phyloP scores from a whole-genome alignment of 1,284 basidiomycete genomes.

The Naganishia sp. region DNA sequence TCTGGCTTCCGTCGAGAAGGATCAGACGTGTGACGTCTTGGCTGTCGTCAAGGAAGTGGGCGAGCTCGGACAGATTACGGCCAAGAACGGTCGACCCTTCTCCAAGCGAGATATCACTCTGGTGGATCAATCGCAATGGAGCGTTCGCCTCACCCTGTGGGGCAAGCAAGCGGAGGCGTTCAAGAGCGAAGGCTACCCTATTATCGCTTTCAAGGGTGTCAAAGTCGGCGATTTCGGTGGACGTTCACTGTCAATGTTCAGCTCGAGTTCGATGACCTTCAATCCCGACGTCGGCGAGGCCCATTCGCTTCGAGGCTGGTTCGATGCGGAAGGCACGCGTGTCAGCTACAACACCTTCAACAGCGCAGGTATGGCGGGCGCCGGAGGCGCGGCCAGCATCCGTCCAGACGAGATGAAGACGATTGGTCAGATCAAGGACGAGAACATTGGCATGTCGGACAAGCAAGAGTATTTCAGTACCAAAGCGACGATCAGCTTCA shows the following conservation, averaged over 20 bases:
- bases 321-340: conserved; percentile 66
- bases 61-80: conserved; percentile 68
- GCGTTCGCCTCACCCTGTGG: conserved; percentile 89
- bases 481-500: conserved; percentile 83
- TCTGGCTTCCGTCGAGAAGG: conserved; percentile 69
- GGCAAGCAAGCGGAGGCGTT: conserved; percentile 92
- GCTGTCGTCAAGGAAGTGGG: conserved; percentile 79
- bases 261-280: conserved; percentile 69
- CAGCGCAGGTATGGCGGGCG: conserved; percentile 48
- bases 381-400: conserved; percentile 57
- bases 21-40: conserved; percentile 79
- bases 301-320: conserved; percentile 86
- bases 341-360: conserved; percentile 72
- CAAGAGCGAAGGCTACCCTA: conserved; percentile 60
- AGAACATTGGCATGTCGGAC: conserved; percentile 74
- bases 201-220: conserved; percentile 92
- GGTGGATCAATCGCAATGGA: conserved; percentile 79
- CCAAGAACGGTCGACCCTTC: conserved; percentile 65
- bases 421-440: conserved; percentile 78
- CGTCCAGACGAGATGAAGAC: conserved; percentile 72
- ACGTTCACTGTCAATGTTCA: conserved; percentile 72
- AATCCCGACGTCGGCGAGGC: conserved; percentile 89
- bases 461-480: conserved; percentile 79
- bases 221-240: conserved; percentile 94
- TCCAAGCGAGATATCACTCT: conserved; percentile 84